Base-by-base conservation (phyloP, 495 filamentous ascomycete species). In the Pseudevernia furfuracea region DNA sequence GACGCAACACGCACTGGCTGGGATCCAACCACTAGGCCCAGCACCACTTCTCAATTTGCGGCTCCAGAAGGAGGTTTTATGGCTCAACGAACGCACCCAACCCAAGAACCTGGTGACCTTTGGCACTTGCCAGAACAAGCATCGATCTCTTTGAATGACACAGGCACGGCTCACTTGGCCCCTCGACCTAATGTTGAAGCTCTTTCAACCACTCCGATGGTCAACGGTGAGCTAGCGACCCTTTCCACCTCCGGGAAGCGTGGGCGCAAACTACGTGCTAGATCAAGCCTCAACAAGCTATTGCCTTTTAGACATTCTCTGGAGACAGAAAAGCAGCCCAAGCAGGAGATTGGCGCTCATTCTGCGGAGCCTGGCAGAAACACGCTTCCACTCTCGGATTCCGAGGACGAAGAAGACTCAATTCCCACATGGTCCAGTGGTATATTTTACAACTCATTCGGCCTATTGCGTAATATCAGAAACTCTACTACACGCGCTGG, bases 181-280 rank as follows among this genome's bases (percentile, higher is more conserved):
- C 30, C 28, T 55, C 52, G 30, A 55, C 52, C 30, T 17, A 0
- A 19, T 17, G 15, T 21, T 5, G 30, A 23, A 14, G 11, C 19
- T 44, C 55, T 41, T 32, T 10, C n/a, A 19, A 43, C 61, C 30
- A 25, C 61, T 44, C 10, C 25, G 36, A 56, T 10, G 39, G n/a
- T 23, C 9, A 43, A 19, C 12, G 17, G n/a, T 30, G 52, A 23
- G 48, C 37, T 23, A 34, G 21, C 61, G 38, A 63, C 21, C 11
- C 8, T 15, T 56, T 56, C 60, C 3, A n/a, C 14, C 28, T 57
- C 49, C 19, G 49, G 36, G 37, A 11, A 39, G 30, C 36, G 48
- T 10, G 43, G 61, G 49, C 61, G 49, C 52, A 56, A 63, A 53
- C 19, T 38, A 4, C 52, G 38, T 56, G 52, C 61, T 44, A 21